Base-by-base conservation (phyloP, 139 green algal species). In the Raphidocelis subcapitata region DNA sequence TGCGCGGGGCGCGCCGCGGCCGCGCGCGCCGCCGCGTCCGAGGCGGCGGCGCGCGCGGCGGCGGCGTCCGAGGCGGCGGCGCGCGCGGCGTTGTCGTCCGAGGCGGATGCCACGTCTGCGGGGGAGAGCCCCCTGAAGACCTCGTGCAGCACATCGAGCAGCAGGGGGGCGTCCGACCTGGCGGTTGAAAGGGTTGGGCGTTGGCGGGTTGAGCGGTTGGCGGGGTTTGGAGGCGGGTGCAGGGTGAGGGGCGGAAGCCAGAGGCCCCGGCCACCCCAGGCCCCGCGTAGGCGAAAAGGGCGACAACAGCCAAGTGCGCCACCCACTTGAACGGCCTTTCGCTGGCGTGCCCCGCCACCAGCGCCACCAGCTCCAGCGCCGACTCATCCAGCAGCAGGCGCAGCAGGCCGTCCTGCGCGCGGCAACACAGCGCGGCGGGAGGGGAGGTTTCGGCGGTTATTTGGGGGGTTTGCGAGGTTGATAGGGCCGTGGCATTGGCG, bases 131-230 rank as follows among this genome's bases (percentile, higher is more conserved):
- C 76, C 10, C 31, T 44, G 33, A 86, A 83, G 51, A 94, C 62
- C 52, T 84, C 66, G 20, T 80, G 31, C 70, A 94, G 78, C 35
- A 93, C 81, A 71, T 96, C 83, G 46, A 97, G 78, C 59, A 97
- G 75, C 52, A 95, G 73, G 5, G 82, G 57, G 20, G 82, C 80
- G 61, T 97, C 88, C 8, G 41, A 49, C 41, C 41, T 49, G 41
- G 8, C 8, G 8, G 36, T 46, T 18, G 73, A 81, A 75, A 94
- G 86, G 29, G 85, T 79, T n/a, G n/a, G n/a, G n/a, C n/a, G n/a
- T n/a, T n/a, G n/a, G n/a, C n/a, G n/a, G n/a, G n/a, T n/a, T n/a
- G n/a, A n/a, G n/a, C n/a, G n/a, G n/a, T n/a, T n/a, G n/a, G n/a
- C n/a, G n/a, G n/a, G n/a, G n/a, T n/a, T n/a, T n/a, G n/a, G n/a